These are phyloP conservation scores for Zizania latifolia DNA, from an alignment of 176 grass and related monocot species.

Conservation along the genomic window DNA sequence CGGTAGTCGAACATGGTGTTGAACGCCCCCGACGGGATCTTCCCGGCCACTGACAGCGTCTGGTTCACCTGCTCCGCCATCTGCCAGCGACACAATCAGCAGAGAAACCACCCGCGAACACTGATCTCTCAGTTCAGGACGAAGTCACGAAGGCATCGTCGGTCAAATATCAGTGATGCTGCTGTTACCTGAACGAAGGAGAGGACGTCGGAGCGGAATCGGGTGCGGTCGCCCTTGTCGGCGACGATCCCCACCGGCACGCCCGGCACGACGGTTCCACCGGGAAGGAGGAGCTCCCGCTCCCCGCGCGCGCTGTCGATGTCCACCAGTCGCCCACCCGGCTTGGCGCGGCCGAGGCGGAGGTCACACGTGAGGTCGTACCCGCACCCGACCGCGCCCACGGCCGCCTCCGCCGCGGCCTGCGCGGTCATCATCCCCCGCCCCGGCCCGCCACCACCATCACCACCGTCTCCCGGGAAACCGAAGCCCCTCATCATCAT, in stretches of 20 bases:
- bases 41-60: constrained; percentile 43
- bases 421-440: constrained; percentile 37
- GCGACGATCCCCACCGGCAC: constrained; percentile 54
- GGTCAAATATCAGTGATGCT: too few relatives aligned
- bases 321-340: constrained; percentile 36
- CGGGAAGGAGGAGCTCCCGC: constrained; percentile 51
- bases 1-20: constrained; percentile 76
- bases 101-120: neutral
- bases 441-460: neutral
- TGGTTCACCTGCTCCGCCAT: constrained; percentile 87
- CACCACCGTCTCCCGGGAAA: neutral
- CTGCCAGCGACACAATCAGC: constrained; percentile 8
- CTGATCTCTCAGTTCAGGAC: neutral
- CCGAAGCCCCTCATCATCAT: neutral
- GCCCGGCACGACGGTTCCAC: constrained; percentile 38
- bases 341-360: constrained; percentile 39
- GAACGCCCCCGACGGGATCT: constrained; percentile 76
- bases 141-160: neutral
- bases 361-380: constrained; percentile 59
- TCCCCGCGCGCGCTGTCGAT: neutral
- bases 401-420: constrained; percentile 56
- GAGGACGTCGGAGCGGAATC: constrained; percentile 71
- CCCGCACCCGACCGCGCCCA: constrained; percentile 65
- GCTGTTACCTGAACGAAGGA: constrained; percentile 50
- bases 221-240: constrained; percentile 66